Percentiles rank a stretch among this genome's conserved stretches.
Evolutionary conservation across 805 yeast species (phyloP).

Genomic region (Vanderwaltozyma yarrowii): DNA sequence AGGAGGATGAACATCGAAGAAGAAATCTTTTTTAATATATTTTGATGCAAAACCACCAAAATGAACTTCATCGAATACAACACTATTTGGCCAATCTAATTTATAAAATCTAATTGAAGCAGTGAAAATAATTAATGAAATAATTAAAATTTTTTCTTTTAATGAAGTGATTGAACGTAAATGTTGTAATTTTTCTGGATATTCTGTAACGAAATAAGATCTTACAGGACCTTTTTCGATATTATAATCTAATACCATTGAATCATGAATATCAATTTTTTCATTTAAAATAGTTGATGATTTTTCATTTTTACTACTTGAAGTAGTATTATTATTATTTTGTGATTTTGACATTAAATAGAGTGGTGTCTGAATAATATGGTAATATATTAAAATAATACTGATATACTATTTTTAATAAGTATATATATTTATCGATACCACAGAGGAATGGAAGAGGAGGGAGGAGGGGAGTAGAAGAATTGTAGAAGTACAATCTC

Average conservation of each 20-base stretch:
- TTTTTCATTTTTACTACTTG: too few species aligned
- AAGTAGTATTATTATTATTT: slow-evolving; percentile 1
- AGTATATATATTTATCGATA: too few species aligned
- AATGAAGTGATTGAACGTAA: slow-evolving; percentile 32
- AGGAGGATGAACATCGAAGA: slow-evolving; percentile 76
- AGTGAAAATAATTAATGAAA: slow-evolving; percentile 41
- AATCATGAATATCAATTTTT: slow-evolving; percentile 2
- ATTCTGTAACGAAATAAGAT: slow-evolving; percentile 43
- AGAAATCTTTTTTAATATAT: slow-evolving; percentile 55
- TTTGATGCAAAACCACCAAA: slow-evolving; percentile 94
- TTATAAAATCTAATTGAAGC: slow-evolving; percentile 48
- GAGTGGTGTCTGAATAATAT: too few species aligned
- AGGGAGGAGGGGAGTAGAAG: too few species aligned
- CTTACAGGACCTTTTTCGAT: slow-evolving; percentile 43
- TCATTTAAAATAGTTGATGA: too few species aligned
- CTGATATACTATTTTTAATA: too few species aligned
- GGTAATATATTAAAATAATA: too few species aligned
- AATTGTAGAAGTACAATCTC: too few species aligned
- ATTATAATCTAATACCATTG: slow-evolving; percentile 37
- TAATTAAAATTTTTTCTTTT: slow-evolving; percentile 34
- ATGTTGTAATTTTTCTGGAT: slow-evolving; percentile 33
- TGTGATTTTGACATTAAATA: not conserved
- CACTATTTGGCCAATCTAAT: slow-evolving; percentile 62
- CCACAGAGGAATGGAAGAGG: too few species aligned
- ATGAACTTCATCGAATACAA: slow-evolving; percentile 88